These are phyloP conservation scores for Penicillium ochrochloron DNA, from an alignment of 495 filamentous ascomycete genomes.

Conservation along the genomic window DNA sequence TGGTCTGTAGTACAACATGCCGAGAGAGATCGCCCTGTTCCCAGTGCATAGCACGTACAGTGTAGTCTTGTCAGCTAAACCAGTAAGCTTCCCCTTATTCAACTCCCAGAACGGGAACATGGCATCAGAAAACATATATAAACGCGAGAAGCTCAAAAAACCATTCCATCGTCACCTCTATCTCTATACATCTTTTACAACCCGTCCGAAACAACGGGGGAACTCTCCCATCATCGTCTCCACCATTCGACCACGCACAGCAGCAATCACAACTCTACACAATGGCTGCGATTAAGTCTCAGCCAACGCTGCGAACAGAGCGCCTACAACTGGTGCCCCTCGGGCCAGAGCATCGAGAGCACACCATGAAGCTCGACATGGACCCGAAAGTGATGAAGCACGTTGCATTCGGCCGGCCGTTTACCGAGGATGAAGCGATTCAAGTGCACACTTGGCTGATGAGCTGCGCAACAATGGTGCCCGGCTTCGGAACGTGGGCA, in stretches of 20 bases:
- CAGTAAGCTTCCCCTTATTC: background rate
- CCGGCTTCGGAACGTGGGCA: slow-evolving; percentile 23
- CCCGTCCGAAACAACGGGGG: background rate
- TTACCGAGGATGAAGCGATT: slow-evolving; percentile 16
- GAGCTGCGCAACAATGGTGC: slow-evolving; percentile 6
- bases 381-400: slow-evolving; percentile 24
- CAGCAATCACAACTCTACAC: background rate
- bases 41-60: background rate
- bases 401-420: slow-evolving; percentile 21
- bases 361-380: slow-evolving; percentile 21
- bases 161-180: background rate
- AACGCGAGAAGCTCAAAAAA: background rate
- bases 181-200: background rate
- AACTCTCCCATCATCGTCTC: background rate
- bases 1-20: background rate
- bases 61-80: background rate
- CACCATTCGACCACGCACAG: background rate
- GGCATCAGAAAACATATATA: background rate
- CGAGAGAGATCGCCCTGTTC: background rate
- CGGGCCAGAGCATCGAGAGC: slow-evolving; percentile 12
- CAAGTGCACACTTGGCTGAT: slow-evolving; percentile 26
- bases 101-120: background rate
- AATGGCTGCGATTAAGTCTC: slow-evolving; percentile 4
- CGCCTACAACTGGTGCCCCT: slow-evolving; percentile 22
- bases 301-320: slow-evolving; percentile 13